These are phyloP conservation scores for Kurtzmaniella cleridarum DNA, from an alignment of 805 yeast genomes.

Conservation along the genomic window DNA sequence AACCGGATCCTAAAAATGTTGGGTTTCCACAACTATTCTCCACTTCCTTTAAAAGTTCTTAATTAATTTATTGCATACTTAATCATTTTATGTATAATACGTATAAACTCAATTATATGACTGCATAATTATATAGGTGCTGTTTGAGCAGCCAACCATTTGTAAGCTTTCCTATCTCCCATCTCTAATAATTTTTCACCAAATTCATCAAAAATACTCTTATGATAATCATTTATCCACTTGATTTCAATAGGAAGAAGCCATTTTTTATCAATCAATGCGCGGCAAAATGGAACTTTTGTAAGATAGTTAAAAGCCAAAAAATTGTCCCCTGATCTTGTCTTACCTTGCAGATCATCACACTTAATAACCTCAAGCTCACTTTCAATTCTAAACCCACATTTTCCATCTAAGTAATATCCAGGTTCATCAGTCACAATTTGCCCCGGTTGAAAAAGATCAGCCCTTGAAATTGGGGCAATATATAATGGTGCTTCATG, in stretches of 20 bases:
- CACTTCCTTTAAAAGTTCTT: conserved; percentile 12
- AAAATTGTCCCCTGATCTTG: conserved; percentile 25
- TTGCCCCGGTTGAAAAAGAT: conserved; percentile 51
- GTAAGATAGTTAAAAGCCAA: conserved; percentile 37
- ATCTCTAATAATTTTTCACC: conserved; percentile 41
- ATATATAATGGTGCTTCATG: conserved; percentile 94
- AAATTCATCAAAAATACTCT: conserved; percentile 26
- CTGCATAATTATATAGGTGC: conserved; percentile 17
- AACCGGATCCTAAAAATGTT: conserved; percentile 11
- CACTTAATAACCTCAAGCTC: conserved; percentile 57
- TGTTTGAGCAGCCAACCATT: conserved; percentile 73
- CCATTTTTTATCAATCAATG: conserved; percentile 28
- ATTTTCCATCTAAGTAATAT: conserved; percentile 81
- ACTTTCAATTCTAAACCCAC: conserved; percentile 86
- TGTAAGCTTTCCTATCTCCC: conserved; percentile 53
- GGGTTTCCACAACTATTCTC: conserved; percentile 24
- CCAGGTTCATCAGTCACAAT: conserved; percentile 93
- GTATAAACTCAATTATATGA: background rate
- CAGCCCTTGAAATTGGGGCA: conserved; percentile 46
- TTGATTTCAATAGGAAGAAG: conserved; percentile 24
- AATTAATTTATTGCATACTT: background rate
- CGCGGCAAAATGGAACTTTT: conserved; percentile 34
- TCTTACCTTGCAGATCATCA: conserved; percentile 31
- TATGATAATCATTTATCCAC: conserved; percentile 38
- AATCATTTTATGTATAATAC: conserved; percentile 2